Evolutionary conservation across 192 early-diverging fungal genomes (phyloP), one percentile per base, ranked within the genome.

Genomic region (Backusella circina): DNA sequence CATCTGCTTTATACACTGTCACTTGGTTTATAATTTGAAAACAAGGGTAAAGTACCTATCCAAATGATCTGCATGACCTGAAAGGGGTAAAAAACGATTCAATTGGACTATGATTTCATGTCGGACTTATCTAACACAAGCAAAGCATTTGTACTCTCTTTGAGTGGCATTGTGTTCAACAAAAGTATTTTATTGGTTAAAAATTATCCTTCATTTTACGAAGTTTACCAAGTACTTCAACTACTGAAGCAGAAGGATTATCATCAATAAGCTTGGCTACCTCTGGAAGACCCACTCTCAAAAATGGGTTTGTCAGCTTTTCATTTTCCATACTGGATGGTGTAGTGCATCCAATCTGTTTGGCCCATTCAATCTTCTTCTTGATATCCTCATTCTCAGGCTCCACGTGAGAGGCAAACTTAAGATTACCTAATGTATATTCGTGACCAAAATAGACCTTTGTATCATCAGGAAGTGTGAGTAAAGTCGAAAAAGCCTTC

Each of bases 391-490:
- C 28, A 33, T 84, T 84, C 5, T 78, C 32, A 5, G 79, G 83
- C 50, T 84, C 83, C 8, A 77, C 64, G 12, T 64, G 57, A 1
- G 64, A 26, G 9, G 73, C 77, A 75, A 84, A 84, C 26, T 71
- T 74, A 15, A 92, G 80, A 73, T 94, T 92, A 12, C 85, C 77
- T 6, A 74, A 73, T 2, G 96, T 99, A 73, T 99, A 99, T 80
- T 99, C 97, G 77, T 99, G 96, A 1, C 96, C 95, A 79, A 92
- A 95, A 68, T 92, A 98, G 7, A 98, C 95, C 69, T 88, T 82
- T 0, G 97, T 98, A 36, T 94, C 91, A 12, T 85, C 74, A 0
- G 95, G 96, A 18, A 99, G 84, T 1, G 70, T 66, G 0, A 85
- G 93, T 16, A 99, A 81, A 31, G 85, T 88, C 0, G 85, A 84